Base-by-base conservation (phyloP, 163 green algal genomes). In the Volvox carteri region DNA sequence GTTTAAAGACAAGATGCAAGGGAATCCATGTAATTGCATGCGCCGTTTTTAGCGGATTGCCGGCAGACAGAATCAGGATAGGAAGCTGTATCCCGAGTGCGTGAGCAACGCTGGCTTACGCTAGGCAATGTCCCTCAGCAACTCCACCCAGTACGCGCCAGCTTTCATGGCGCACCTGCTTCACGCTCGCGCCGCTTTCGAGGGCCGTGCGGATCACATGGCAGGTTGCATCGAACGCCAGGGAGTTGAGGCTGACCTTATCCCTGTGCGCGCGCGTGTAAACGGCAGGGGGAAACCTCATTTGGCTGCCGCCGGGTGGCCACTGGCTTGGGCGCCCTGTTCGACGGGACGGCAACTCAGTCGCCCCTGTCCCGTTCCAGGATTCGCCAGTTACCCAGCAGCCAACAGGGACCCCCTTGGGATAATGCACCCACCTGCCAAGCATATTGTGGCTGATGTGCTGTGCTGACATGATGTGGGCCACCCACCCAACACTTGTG, bases 171-270 rank as follows among this genome's bases (percentile, higher is more conserved):
- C 52, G 9, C 12, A 84, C 78, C 54, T 91, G 68, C 28, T 87
- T 90, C 21, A 99, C 67, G 68, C 95, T 95, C 5, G 97, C 92
- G 0, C 95, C 95, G 0, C 30, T 52, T 12, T 94, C 93, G 39
- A 99, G 88, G 6, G 91, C 92, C 0, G 11, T 48, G 30, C 94
- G 90, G 23, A 99, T 97, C n/a, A 99, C 95, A 4, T 79, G 60
- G 54, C 94, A 92, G 0, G 97, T 98, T 7, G 95, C 95, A 0
- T 98, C 92, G 42, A 94, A 93, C 18, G 97, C 98, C 11, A 99
- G 52, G 5, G 84, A 91, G 56, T 99, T 99, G 18, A 99, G 90
- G 72, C 90, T 97, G 39, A 94, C 84, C 46, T 91, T 92, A 9
- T 94, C 87, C 8, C 92, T 92, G 39, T 65, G 5, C n/a, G n/a